phyloP scores from a whole-genome alignment of 2,329 filamentous ascomycete species.

The Coniochaeta sp. region DNA sequence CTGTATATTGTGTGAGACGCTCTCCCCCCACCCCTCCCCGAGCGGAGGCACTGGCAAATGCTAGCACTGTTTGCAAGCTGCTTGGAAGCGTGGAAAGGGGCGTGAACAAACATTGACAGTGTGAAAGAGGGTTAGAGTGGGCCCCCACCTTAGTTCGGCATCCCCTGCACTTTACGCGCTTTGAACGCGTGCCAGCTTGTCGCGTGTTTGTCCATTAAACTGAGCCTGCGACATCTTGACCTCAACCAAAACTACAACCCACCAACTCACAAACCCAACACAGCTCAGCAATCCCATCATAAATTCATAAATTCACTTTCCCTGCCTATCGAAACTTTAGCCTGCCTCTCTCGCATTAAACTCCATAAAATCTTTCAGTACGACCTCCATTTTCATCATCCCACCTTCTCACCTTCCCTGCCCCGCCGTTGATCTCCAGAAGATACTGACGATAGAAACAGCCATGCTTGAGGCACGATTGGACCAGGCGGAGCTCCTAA shows the following conservation, averaged over 20 bases:
- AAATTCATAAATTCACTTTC: neutral
- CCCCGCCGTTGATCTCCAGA: constrained; percentile 4
- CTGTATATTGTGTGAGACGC: too few relatives aligned
- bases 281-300: too few relatives aligned
- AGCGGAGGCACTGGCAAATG: too few relatives aligned
- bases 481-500: constrained; percentile 87
- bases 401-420: neutral
- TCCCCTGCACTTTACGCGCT: constrained; percentile 3
- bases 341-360: neutral
- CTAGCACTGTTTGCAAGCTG: too few relatives aligned
- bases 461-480: constrained; percentile 93
- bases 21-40: too few relatives aligned
- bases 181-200: neutral
- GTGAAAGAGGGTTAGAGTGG: too few relatives aligned
- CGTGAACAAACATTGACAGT: too few relatives aligned
- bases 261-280: neutral
- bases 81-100: too few relatives aligned
- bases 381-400: constrained; percentile 1
- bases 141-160: too few relatives aligned
- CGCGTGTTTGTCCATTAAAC: neutral
- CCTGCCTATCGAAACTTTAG: neutral
- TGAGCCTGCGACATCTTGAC: neutral
- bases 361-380: constrained; percentile 10
- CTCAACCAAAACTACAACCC: neutral
- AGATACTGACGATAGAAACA: constrained; percentile 15